Evolutionary conservation across 2,329 filamentous ascomycete species (phyloP), one percentile per base, ranked within the genome.

Genomic region (Rhynchosporium graminicola): DNA sequence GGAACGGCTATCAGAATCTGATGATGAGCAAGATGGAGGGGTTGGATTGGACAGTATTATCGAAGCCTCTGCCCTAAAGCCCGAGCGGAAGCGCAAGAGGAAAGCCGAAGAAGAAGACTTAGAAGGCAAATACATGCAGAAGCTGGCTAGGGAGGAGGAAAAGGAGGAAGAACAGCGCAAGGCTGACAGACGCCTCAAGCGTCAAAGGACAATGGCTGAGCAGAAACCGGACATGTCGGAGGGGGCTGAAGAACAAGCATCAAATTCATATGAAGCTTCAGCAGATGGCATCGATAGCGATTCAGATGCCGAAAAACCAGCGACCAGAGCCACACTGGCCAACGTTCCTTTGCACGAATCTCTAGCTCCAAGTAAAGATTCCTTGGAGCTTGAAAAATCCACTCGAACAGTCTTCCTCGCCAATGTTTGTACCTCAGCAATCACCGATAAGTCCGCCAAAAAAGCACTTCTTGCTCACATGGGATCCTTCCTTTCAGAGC

Each of bases 391-490:
- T 2, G 91, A 96, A 62, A 97, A 96, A 79, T 90, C 94, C 8
- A 85, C 85, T 62, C 89, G 95, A 61, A 99, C 95, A 6, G 87
- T 98, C 47, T 99, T 98, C 77, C 80, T 99, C 12, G 90, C 90
- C 72, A 99, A 99, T 72, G 91, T 99, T 51, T 92, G 92, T 13
- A 88, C 84, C 28, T 81, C 88, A 58, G 92, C 91, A 47, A 91
- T 98, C 71, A 90, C 87, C 55, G 92, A 90, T 33, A 96, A 96
- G 73, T 77, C 87, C 2, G 88, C 87, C 40, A 92, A 91, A 78
- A 96, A 92, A 79, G 83, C 83, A 2, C 83, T 97, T 36, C 79
- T 91, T 68, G 80, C 83, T 47, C 91, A 97, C 75, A 84, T 97
- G 51, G 82, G 84, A n/a, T 92, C 91, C 0, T 89, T 92, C 71